phyloP scores from a whole-genome alignment of 768 basidiomycete species.

The Russula olivacea region DNA sequence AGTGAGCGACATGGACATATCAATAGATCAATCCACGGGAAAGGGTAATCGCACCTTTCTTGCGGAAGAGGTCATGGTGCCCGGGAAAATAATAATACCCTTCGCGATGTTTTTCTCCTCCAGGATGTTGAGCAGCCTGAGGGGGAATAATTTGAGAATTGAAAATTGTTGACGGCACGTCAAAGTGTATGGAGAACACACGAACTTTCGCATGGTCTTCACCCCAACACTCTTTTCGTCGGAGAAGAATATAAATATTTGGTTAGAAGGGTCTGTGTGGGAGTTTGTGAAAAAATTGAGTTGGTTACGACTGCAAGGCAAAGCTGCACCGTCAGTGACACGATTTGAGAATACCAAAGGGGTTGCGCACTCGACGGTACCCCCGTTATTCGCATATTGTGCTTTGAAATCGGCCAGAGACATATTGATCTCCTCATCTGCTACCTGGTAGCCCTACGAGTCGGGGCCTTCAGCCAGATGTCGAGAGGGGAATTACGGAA shows the following conservation, averaged over 20 bases:
- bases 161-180: constrained; percentile 1
- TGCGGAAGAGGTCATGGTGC: constrained; percentile 95
- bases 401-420: constrained; percentile 72
- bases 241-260: constrained; percentile 94
- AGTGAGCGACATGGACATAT: neutral
- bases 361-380: constrained; percentile 74
- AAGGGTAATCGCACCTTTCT: constrained; percentile 63
- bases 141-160: neutral
- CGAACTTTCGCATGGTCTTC: constrained; percentile 96
- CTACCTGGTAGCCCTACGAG: constrained; percentile 82
- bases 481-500: constrained; percentile 17
- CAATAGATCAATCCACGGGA: neutral
- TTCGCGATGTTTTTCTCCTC: constrained; percentile 87
- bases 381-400: constrained; percentile 64
- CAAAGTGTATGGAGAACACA: neutral
- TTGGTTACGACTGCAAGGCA: constrained; percentile 61
- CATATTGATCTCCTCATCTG: constrained; percentile 92
- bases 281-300: constrained; percentile 89
- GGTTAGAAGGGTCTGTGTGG: constrained; percentile 56
- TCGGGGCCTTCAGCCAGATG: constrained; percentile 29
- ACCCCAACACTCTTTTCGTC: constrained; percentile 94
- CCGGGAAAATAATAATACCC: constrained; percentile 93
- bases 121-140: constrained; percentile 79
- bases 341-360: neutral
- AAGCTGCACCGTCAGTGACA: neutral